These are phyloP conservation scores for Zizania palustris DNA, from an alignment of 202 grass and related monocot genomes.

Conservation along the genomic window DNA sequence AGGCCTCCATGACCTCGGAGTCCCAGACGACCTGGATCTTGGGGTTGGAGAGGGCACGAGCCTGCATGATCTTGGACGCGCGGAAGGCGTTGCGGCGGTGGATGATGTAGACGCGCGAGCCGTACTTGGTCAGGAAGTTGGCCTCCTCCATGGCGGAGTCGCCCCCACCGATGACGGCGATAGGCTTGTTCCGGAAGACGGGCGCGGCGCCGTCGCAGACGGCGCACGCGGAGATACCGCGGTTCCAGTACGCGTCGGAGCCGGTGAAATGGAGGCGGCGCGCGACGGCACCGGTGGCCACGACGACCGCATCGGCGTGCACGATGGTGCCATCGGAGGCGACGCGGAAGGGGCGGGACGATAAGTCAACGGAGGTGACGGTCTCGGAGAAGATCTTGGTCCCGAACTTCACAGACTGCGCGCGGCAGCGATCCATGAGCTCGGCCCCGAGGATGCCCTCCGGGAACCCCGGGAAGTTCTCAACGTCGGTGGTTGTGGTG, in stretches of 20 bases:
- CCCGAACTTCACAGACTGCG: conserved; percentile 62
- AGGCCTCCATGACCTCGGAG: conserved; percentile 82
- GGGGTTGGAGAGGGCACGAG: conserved; percentile 67
- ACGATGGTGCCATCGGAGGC: conserved; percentile 58
- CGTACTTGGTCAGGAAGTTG: conserved; percentile 98
- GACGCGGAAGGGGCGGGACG: conserved; percentile 60
- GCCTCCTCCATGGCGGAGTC: conserved; percentile 99
- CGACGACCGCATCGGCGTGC: conserved; percentile 67
- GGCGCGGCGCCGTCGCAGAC: conserved; percentile 86
- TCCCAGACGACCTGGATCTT: conserved; percentile 91
- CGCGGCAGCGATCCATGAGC: conserved; percentile 71
- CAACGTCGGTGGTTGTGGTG: conserved; percentile 92
- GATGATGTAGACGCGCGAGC: conserved; percentile 84
- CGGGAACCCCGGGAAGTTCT: conserved; percentile 89
- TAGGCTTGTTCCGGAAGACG: conserved; percentile 76
- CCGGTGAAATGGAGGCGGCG: conserved; percentile 72
- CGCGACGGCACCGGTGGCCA: conserved; percentile 76
- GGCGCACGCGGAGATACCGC: conserved; percentile 82
- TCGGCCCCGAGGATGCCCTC: conserved; percentile 75
- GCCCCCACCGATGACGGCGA: conserved; percentile 76
- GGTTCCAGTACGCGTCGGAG: conserved; percentile 71
- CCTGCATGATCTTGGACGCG: conserved; percentile 97
- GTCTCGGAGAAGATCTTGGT: conserved; percentile 72
- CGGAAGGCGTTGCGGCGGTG: conserved; percentile 77
- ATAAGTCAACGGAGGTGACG: conserved; percentile 68